Evolutionary conservation across 2,329 filamentous ascomycete genomes (phyloP), one percentile per base, ranked within the genome.

Genomic region (Dissoconium aciculare): DNA sequence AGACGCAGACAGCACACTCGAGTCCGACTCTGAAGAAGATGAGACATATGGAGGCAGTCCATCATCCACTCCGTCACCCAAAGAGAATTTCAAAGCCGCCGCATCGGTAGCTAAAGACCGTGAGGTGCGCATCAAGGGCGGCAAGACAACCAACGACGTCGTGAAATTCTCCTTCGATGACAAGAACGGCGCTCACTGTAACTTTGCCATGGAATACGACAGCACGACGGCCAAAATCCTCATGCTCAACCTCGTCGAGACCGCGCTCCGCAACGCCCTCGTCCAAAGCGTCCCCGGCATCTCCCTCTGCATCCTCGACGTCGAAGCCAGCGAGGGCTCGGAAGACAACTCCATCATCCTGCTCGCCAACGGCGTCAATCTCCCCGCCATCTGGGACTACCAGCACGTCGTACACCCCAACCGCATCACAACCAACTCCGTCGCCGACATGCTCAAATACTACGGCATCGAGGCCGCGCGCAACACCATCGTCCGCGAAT

Each of bases 381-480:
- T 98, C 25, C 66, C 71, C 41, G 85, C 85, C 15, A 93, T 98
- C 78, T 84, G 89, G 53, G 74, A 79, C 37, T 89, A 83, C 55
- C 71, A 78, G 46, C 72, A 89, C 49, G 74, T 79, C 53, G 80
- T 95, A 59, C 75, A 94, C 56, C 80, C 83, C 1, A 74, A 93
- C 59, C 71, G 69, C 33, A 76, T 93, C 48, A 74, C 79, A 56
- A 94, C 87, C 42, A 98, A 98, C 62, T 87, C 92, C 46, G 85
- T 95, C 41, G 76, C 76, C 19, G 73, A 84, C 21, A 80, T 95
- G 55, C 71, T 95, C 10, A 63, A 67, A 14, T 68, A 80, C 31
- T 98, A 95, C 53, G 89, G 89, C 42, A 84, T 98, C 4, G 89
- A 98, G 60, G 89, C 89, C 1, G 84, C 81, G 27, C 80, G 91